Evolutionary conservation across 2,329 filamentous ascomycete genomes (phyloP).

Genomic region (Pseudogymnoascus sp.): DNA sequence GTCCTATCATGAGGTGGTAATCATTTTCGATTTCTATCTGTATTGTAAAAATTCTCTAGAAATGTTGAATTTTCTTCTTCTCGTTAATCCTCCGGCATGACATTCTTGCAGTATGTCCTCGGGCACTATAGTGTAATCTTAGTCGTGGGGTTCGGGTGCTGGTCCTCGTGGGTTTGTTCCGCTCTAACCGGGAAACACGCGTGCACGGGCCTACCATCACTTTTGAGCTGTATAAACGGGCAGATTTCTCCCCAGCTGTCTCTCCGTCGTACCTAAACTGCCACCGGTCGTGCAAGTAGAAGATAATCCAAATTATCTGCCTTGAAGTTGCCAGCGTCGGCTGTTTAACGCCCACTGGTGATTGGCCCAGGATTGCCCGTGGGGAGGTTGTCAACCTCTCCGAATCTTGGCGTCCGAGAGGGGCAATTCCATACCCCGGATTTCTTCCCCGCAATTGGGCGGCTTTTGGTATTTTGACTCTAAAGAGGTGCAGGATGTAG

Average conservation of each 20-base stretch:
- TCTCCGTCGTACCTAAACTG: neutral
- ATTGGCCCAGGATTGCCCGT: neutral
- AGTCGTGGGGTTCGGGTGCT: too few relatives aligned
- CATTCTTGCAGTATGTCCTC: too few relatives aligned
- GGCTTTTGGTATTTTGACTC: neutral
- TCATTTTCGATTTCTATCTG: neutral
- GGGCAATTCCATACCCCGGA: neutral
- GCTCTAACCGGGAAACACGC: too few relatives aligned
- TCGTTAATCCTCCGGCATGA: neutral
- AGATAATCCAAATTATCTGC: neutral
- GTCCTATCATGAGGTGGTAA: neutral
- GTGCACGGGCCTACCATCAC: neutral
- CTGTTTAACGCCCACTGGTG: neutral
- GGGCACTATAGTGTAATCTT: too few relatives aligned
- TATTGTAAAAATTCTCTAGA: neutral
- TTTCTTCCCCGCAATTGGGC: neutral
- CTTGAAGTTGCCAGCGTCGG: neutral
- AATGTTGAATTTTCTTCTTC: neutral
- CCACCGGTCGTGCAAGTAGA: neutral
- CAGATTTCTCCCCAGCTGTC: neutral
- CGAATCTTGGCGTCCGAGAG: neutral
- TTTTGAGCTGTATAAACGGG: neutral
- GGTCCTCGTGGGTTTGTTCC: too few relatives aligned
- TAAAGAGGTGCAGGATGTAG: neutral
- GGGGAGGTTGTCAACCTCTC: neutral